Base-by-base conservation (phyloP, 2,329 filamentous ascomycete genomes). In the Nectriaceae sp. region DNA sequence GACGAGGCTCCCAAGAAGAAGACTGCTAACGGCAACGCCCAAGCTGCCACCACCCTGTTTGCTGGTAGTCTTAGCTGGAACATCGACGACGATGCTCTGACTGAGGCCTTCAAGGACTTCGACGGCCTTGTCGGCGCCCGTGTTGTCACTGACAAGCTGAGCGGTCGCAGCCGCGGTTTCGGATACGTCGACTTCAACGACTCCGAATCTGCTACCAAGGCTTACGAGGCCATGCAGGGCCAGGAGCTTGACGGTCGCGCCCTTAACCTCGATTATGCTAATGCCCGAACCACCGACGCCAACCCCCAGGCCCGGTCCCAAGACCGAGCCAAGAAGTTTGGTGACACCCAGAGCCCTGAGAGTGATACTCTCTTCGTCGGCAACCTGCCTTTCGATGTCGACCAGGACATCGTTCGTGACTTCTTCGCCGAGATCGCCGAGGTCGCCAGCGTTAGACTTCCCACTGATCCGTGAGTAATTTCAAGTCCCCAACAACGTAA, bases 21-120 rank as follows among this genome's bases (percentile, higher is more conserved):
- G 79, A 79, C 77, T 29, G 80, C 84, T 47, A 70, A 67, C 41
- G 41, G 24, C 24, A 29, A 29, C 13, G 16, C 16, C 33, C 33
- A 43, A 22, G 22, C 52, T 33, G 54, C 69, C 29, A 62, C 65
- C 31, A 96, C 91, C 64, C 84, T 97, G 45, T 97, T 96, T 71
- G 84, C 91, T 57, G 92, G 92, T 61, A 93, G 90, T 77, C 79
- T 97, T 56, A 90, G 89, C 73, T 97, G 91, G 91, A 89, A 86
- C 67, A 78, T 96, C 44, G 89, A 95, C 61, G 92, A 96, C 71
- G 84, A 91, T 56, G 83, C 83, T 74, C 84, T 97, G 56, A 79
- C 82, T 59, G 81, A 87, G 62, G 88, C 93, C 69, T 96, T 97
- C 75, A 83, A 91, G 76, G 74, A 82, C 54, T 93, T 87, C 64